phyloP scores from a whole-genome alignment of 164 flowering plant genomes.

The Sedum album region DNA sequence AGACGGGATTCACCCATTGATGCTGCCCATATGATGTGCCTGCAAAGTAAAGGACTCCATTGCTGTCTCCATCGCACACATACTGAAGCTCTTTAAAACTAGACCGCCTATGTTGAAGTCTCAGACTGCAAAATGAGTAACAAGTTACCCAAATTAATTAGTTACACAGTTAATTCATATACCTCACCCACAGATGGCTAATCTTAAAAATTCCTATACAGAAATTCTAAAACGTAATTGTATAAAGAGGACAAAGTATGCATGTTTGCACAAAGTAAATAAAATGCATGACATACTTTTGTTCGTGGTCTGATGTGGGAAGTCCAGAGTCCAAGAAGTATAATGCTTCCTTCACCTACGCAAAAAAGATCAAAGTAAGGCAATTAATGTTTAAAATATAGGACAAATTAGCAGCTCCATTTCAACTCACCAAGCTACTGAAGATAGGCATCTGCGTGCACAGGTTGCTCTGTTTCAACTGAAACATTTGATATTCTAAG shows the following conservation, averaged over 20 bases:
- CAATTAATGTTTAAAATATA: neutral
- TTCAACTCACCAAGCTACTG: slow-evolving; percentile 48
- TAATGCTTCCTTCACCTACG: slow-evolving; percentile 73
- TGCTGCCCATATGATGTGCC: too few species aligned
- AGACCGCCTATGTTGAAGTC: too few species aligned
- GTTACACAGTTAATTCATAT: too few species aligned
- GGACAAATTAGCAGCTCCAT: neutral
- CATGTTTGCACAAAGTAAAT: neutral
- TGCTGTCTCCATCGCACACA: slow-evolving; percentile 94
- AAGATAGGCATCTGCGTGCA: slow-evolving; percentile 33
- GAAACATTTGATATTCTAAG: slow-evolving; percentile 10
- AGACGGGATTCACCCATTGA: too few species aligned
- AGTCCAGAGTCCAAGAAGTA: slow-evolving; percentile 28
- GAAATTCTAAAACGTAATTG: too few species aligned
- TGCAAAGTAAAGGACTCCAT: slow-evolving; percentile 79
- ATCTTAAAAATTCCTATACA: too few species aligned
- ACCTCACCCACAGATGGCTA: too few species aligned
- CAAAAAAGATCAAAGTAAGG: neutral
- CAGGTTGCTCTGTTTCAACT: slow-evolving; percentile 69
- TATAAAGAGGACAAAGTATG: too few species aligned
- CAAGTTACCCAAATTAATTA: too few species aligned
- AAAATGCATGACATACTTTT: slow-evolving; percentile 33
- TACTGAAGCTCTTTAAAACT: too few species aligned
- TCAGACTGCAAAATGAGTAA: too few species aligned
- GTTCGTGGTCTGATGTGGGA: slow-evolving; percentile 24